Conservation (phyloP, 2,329 filamentous ascomycete species). For the Balansia obtecta region DNA sequence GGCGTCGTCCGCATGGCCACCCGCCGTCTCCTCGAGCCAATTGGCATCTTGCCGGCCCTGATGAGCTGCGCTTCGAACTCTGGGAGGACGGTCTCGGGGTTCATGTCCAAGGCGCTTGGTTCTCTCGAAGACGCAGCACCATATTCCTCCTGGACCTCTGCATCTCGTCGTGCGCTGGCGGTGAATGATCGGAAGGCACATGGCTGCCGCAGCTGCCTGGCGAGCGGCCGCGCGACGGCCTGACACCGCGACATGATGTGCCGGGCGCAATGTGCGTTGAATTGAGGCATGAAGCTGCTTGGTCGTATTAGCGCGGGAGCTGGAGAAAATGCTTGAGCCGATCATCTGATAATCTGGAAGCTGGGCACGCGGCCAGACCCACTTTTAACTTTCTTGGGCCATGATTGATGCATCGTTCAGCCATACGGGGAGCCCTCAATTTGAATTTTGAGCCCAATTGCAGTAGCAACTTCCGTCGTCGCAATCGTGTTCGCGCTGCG, state of each 20-base stretch:
- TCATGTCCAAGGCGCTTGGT: conserved; percentile 33
- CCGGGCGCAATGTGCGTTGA: not conserved
- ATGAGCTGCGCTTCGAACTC: conserved; percentile 52
- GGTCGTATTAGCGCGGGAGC: not conserved
- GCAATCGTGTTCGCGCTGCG: conserved; percentile 3
- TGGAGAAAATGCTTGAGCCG: conserved; percentile 5
- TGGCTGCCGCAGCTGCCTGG: conserved; percentile 37
- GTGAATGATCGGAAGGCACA: conserved; percentile 24
- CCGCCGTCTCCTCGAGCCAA: conserved; percentile 78
- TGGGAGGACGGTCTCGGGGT: conserved; percentile 57
- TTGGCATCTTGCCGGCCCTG: conserved; percentile 53
- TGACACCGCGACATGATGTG: conserved; percentile 45
- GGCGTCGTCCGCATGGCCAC: conserved; percentile 52
- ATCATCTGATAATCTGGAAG: not conserved
- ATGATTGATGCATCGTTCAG: not conserved
- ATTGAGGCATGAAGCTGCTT: not conserved
- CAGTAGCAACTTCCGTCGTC: not conserved
- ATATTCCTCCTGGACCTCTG: conserved; percentile 14
- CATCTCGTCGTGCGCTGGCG: conserved; percentile 19
- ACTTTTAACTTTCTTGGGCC: conserved; percentile 14
- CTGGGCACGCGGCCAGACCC: conserved; percentile 9
- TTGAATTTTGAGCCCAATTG: conserved; percentile 13
- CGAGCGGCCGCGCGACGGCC: conserved; percentile 44
- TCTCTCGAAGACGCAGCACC: conserved; percentile 7
- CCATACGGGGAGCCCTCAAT: conserved; percentile 6